Evolutionary conservation across 2,329 filamentous ascomycete genomes (phyloP).

Genomic region (Microsporum canis): DNA sequence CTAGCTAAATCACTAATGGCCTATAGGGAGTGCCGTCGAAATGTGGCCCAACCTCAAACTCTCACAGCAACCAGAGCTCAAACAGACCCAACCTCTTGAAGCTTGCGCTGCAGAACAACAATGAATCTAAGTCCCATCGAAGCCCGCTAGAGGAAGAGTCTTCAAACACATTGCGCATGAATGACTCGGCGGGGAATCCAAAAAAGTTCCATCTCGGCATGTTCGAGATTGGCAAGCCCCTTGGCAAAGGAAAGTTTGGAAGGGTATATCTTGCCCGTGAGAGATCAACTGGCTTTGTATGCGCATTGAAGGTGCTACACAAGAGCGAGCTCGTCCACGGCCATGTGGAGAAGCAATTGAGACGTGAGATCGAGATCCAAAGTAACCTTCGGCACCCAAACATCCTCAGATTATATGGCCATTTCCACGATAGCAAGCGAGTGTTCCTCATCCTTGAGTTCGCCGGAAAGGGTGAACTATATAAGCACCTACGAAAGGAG

Average conservation of each 20-base stretch:
- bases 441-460: slow-evolving; percentile 83
- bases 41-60: not conserved
- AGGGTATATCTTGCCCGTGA: slow-evolving; percentile 77
- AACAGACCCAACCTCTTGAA: slow-evolving; percentile 76
- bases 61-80: slow-evolving; percentile 19
- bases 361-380: slow-evolving; percentile 82
- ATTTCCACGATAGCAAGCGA: slow-evolving; percentile 81
- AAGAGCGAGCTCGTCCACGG: slow-evolving; percentile 72
- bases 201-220: slow-evolving; percentile 74
- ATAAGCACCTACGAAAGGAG: slow-evolving; percentile 73
- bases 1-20: not conserved
- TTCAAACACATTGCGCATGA: slow-evolving; percentile 19
- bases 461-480: slow-evolving; percentile 73
- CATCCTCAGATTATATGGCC: slow-evolving; percentile 70
- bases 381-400: slow-evolving; percentile 78
- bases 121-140: slow-evolving; percentile 33
- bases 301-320: slow-evolving; percentile 75
- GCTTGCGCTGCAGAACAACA: slow-evolving; percentile 66
- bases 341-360: slow-evolving; percentile 74
- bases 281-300: slow-evolving; percentile 67
- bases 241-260: slow-evolving; percentile 81
- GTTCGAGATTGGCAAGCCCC: slow-evolving; percentile 81
- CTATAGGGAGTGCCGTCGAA: not conserved
- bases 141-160: slow-evolving; percentile 12
- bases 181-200: slow-evolving; percentile 21